A percentile compares a stretch with the other conserved stretches of the same genome.
Evolutionary conservation across 2,329 filamentous ascomycete genomes (phyloP).

Genomic region (Colletotrichum australisinense): DNA sequence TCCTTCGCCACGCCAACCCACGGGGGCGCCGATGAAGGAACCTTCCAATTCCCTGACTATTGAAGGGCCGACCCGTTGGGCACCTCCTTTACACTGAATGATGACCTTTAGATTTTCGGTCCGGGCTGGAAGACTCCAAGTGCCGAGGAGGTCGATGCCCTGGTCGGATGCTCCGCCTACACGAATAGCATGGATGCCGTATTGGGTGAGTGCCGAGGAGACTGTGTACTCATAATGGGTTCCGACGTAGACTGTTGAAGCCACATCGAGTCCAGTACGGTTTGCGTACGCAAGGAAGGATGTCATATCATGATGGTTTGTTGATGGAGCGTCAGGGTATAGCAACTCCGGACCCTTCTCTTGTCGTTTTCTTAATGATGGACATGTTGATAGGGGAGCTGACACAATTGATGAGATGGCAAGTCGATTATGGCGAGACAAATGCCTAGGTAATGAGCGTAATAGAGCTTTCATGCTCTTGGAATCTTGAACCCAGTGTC

Average conservation of each 20-base stretch:
- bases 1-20: slow-evolving; percentile 74
- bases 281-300: slow-evolving; percentile 75
- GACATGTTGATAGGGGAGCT: slow-evolving; percentile 6
- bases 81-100: slow-evolving; percentile 77
- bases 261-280: slow-evolving; percentile 63
- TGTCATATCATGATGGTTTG: slow-evolving; percentile 70
- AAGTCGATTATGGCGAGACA: background rate
- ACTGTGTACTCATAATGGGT: slow-evolving; percentile 83
- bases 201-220: slow-evolving; percentile 62
- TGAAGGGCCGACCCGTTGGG: slow-evolving; percentile 64
- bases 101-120: slow-evolving; percentile 57
- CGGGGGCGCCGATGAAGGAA: slow-evolving; percentile 78
- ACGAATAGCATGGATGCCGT: slow-evolving; percentile 74
- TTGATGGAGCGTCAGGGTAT: slow-evolving; percentile 58
- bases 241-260: slow-evolving; percentile 73
- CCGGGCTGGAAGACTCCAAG: slow-evolving; percentile 69
- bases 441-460: background rate
- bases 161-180: slow-evolving; percentile 75
- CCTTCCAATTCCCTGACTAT: slow-evolving; percentile 83
- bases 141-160: slow-evolving; percentile 80
- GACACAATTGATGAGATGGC: background rate
- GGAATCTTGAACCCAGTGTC: background rate
- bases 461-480: slow-evolving; percentile 16
- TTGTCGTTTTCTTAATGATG: slow-evolving; percentile 1
- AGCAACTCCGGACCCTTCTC: slow-evolving; percentile 35